phyloP scores from a whole-genome alignment of 495 filamentous ascomycete species.

The Penicillium cataractarum region DNA sequence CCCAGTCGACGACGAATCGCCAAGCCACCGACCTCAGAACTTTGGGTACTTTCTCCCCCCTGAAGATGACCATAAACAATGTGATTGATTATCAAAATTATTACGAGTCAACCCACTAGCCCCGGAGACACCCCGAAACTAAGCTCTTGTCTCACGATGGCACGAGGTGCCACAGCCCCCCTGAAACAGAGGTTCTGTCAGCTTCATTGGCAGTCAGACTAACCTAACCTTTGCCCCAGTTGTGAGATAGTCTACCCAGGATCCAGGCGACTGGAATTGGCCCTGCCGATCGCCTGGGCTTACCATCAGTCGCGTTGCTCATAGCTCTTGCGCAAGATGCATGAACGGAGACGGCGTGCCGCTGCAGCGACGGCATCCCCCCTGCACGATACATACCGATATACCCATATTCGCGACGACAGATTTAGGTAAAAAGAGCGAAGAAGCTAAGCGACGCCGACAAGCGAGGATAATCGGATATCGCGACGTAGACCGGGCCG shows the following conservation, averaged over 20 bases:
- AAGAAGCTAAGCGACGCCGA: background rate
- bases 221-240: conserved; percentile 12
- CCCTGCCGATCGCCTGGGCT: conserved; percentile 20
- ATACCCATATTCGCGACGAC: background rate
- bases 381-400: background rate
- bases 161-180: background rate
- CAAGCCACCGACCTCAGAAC: background rate
- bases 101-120: background rate
- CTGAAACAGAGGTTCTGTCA: background rate
- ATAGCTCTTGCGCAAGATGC: background rate
- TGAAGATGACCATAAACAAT: background rate
- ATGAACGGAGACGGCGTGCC: background rate
- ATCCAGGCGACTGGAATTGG: conserved; percentile 17
- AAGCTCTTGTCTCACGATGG: background rate
- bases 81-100: background rate
- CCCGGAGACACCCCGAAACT: background rate
- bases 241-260: conserved; percentile 20
- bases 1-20: background rate
- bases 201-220: background rate
- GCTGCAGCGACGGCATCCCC: background rate
- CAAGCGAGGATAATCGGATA: background rate
- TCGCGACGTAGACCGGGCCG: background rate
- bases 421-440: background rate
- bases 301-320: background rate
- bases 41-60: background rate